Evolutionary conservation across 2,329 filamentous ascomycete species (phyloP).

Genomic region (Alternaria metachromatica): DNA sequence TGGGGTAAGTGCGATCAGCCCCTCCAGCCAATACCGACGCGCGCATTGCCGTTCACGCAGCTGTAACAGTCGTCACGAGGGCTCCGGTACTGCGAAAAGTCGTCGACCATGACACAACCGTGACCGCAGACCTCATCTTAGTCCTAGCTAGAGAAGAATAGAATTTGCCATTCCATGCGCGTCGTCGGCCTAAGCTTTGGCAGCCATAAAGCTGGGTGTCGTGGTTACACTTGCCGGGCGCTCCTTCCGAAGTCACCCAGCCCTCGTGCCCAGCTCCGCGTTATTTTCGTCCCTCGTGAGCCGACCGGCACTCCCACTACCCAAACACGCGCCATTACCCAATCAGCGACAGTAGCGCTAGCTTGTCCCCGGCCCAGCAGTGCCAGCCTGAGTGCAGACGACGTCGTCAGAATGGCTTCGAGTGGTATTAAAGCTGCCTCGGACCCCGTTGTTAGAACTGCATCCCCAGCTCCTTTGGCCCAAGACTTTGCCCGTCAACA

Average conservation of each 20-base stretch:
- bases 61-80: constrained; percentile 18
- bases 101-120: constrained; percentile 18
- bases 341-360: constrained; percentile 33
- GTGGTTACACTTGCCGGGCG: constrained; percentile 25
- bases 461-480: constrained; percentile 57
- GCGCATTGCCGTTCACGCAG: constrained; percentile 7
- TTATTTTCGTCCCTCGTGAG: constrained; percentile 38
- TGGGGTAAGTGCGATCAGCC: constrained; percentile 15
- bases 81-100: background rate
- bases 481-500: constrained; percentile 65
- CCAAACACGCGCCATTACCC: constrained; percentile 20
- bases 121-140: constrained; percentile 8
- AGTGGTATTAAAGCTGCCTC: constrained; percentile 46
- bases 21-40: constrained; percentile 17
- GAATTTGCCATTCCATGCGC: constrained; percentile 17
- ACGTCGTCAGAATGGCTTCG: constrained; percentile 42
- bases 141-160: background rate
- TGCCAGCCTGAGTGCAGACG: constrained; percentile 26
- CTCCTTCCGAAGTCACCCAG: constrained; percentile 28
- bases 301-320: constrained; percentile 29
- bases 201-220: constrained; percentile 17
- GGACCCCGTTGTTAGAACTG: constrained; percentile 44
- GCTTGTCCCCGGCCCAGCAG: constrained; percentile 30
- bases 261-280: constrained; percentile 27
- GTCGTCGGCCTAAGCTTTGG: constrained; percentile 1